Evolutionary conservation across 2,329 filamentous ascomycete genomes (phyloP), one percentile per base, ranked within the genome.

Genomic region (Oidium heveae): DNA sequence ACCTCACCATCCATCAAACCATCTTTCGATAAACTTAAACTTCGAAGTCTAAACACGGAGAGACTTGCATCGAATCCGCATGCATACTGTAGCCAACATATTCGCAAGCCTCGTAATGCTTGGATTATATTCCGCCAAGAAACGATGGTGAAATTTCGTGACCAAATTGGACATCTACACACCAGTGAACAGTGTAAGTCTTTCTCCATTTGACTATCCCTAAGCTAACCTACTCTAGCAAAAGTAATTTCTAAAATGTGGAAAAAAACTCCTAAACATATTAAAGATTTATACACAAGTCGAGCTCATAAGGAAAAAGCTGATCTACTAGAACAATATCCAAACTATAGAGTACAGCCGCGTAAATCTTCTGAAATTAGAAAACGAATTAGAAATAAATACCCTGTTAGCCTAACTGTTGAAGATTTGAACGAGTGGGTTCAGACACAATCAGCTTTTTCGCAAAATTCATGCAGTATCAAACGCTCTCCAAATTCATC

Each of bases 61-160:
- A 41, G 37, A 41, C 15, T 47, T 47, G 4, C 15, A n/a, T n/a
- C 44, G 6, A 24, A 24, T 13, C 20, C 20, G 20, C 16, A 24
- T 18, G 4, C 5, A 24, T n/a, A n/a, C 20, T 4, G 15, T 13
- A 47, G 15, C 5, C 44, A 47, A 18, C 44, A 47, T 24, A 47
- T 47, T 47, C 15, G 44, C 4, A 51, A 41, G 44, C 47, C 43
- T 34, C 54, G 54, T 36, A 55, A 55, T 51, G 22, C 34, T 32
- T 39, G 18, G 37, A 43, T 34, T 12, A 43, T 34, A 20, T 47
- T 43, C 22, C 51, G 52, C 52, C 46, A 52, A 44, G 52, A 54
- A 34, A 32, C 18, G 52, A 51, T 51, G 49, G 15, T 36, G 9
- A 51, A 51, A n/a, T 36, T 32, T 34, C 6, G 49, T 51, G 32